A percentile compares a stretch with the other conserved stretches of the same genome.
phyloP scores from a whole-genome alignment of 208 protist genomes.

The Trypanosoma cruzi region DNA sequence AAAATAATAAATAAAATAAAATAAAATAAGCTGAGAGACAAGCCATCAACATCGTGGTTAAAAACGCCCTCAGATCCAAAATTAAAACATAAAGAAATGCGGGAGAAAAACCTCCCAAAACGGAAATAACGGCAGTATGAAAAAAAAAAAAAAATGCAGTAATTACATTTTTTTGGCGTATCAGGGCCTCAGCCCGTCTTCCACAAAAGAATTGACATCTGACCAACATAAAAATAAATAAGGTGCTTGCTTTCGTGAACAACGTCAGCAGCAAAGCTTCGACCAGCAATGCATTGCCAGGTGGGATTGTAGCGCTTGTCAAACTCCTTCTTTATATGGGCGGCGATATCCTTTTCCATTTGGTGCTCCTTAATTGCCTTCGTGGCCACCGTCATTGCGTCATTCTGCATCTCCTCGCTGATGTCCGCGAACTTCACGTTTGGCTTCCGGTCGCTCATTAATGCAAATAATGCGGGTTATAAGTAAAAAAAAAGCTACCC shows the following conservation, averaged over 20 bases:
- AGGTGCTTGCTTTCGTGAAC: slow-evolving; percentile 99
- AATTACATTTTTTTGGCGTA: slow-evolving; percentile 1
- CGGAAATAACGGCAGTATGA: background rate
- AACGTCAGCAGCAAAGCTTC: slow-evolving; percentile 99
- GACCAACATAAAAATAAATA: slow-evolving; percentile 99
- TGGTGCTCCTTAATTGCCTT: slow-evolving; percentile 99
- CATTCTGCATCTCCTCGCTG: slow-evolving; percentile 96
- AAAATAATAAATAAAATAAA: background rate
- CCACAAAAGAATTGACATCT: slow-evolving; percentile 99
- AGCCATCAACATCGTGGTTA: background rate
- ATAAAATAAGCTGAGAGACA: background rate
- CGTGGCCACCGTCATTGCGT: slow-evolving; percentile 97
- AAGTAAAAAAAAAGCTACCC: background rate
- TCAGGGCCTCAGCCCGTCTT: slow-evolving; percentile 52
- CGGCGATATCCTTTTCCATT: slow-evolving; percentile 99
- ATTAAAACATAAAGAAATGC: background rate
- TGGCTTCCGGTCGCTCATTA: slow-evolving; percentile 83
- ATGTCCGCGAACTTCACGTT: slow-evolving; percentile 96
- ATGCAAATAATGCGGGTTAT: background rate
- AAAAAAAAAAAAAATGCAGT: slow-evolving; percentile 12
- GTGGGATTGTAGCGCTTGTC: slow-evolving; percentile 99
- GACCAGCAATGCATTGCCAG: slow-evolving; percentile 99
- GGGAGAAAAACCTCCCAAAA: background rate
- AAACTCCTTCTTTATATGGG: slow-evolving; percentile 99
- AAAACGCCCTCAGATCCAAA: background rate